A percentile compares a stretch with the other conserved stretches of the same genome.
Conservation (phyloP, 1,284 basidiomycete species). For the Ceratobasidium theobromae region DNA sequence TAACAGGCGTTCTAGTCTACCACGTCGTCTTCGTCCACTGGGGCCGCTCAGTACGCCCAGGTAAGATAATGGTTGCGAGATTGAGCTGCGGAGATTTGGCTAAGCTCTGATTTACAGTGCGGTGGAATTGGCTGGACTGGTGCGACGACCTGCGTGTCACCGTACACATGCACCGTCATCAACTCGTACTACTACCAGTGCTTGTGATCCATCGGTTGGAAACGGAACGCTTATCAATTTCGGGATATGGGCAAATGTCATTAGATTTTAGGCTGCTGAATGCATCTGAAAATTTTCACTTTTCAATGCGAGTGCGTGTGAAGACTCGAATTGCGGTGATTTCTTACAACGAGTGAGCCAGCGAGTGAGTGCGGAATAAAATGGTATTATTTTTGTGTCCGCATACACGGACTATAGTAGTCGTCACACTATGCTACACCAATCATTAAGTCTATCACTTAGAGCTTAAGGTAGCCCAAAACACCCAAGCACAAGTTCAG, state of each 20-base stretch:
- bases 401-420: too few relatives aligned
- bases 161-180: not conserved
- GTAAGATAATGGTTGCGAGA: not conserved
- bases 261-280: not conserved
- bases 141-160: not conserved
- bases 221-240: not conserved
- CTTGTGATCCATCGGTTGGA: not conserved
- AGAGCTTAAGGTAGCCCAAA: too few relatives aligned
- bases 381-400: too few relatives aligned
- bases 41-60: not conserved
- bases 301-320: not conserved
- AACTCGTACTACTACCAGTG: not conserved
- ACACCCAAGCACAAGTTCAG: too few relatives aligned
- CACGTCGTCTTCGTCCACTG: not conserved
- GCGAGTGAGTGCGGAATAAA: too few relatives aligned
- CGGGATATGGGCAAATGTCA: not conserved
- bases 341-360: not conserved
- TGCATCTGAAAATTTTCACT: not conserved
- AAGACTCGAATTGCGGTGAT: not conserved
- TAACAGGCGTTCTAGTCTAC: not conserved
- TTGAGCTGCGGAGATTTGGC: not conserved
- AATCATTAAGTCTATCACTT: too few relatives aligned
- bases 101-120: too few relatives aligned
- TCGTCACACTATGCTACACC: too few relatives aligned
- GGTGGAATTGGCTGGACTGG: constrained; percentile 18